These are phyloP conservation scores for Starmera caribaea DNA, from an alignment of 805 yeast genomes.

Conservation along the genomic window DNA sequence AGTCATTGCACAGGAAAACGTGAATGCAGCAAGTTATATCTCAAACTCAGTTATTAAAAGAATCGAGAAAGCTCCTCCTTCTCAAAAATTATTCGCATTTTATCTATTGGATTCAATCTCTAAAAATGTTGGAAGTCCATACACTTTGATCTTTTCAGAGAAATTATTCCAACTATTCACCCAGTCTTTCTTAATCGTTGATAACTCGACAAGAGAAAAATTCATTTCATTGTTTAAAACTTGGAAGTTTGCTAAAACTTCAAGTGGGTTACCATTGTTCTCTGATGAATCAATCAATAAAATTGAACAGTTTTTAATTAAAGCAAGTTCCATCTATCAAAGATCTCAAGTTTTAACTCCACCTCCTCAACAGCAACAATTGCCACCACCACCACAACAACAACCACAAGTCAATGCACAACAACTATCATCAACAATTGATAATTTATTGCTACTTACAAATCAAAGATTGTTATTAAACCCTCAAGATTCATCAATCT, in stretches of 20 bases:
- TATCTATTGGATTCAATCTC: slow-evolving; percentile 87
- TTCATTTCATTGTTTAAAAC: slow-evolving; percentile 73
- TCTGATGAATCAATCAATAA: slow-evolving; percentile 56
- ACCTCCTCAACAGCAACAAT: slow-evolving; percentile 2
- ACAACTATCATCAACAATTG: slow-evolving; percentile 24
- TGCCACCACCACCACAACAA: slow-evolving; percentile 8
- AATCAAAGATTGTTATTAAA: slow-evolving; percentile 20
- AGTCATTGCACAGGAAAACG: slow-evolving; percentile 77
- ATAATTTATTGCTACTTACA: slow-evolving; percentile 24
- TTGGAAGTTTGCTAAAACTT: slow-evolving; percentile 67
- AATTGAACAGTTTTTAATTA: slow-evolving; percentile 65
- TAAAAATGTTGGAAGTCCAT: slow-evolving; percentile 85
- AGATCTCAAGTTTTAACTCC: slow-evolving; percentile 8
- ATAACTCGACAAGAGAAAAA: slow-evolving; percentile 64
- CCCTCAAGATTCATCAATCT: slow-evolving; percentile 21
- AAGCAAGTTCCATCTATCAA: slow-evolving; percentile 40
- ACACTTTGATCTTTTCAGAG: slow-evolving; percentile 66
- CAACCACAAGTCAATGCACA: slow-evolving; percentile 14
- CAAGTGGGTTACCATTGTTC: slow-evolving; percentile 62
- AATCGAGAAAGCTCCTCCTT: slow-evolving; percentile 69
- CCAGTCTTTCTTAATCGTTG: slow-evolving; percentile 69
- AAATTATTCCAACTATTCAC: slow-evolving; percentile 63
- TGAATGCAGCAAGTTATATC: slow-evolving; percentile 66
- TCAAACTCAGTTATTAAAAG: slow-evolving; percentile 67
- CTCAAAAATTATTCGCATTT: slow-evolving; percentile 73